These are phyloP conservation scores for Smallanthus sonchifolius DNA, from an alignment of 129 eudicot species.

Conservation along the genomic window DNA sequence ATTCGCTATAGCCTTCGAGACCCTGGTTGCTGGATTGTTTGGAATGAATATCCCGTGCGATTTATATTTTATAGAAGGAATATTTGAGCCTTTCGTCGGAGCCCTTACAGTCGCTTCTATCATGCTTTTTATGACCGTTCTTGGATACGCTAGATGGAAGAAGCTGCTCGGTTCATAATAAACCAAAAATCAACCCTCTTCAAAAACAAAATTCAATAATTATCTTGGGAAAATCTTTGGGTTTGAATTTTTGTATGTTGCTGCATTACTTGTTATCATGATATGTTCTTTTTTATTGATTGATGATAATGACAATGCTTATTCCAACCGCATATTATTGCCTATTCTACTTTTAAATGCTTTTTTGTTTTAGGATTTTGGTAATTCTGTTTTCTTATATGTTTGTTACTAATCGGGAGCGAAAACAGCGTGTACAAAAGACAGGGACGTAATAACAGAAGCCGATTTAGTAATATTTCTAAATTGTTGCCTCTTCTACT, in stretches of 20 bases:
- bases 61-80: constrained; percentile 31
- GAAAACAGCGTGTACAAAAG: too few relatives aligned
- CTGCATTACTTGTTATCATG: constrained; percentile 9
- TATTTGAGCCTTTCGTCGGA: constrained; percentile 50
- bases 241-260: constrained; percentile 16
- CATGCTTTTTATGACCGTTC: constrained; percentile 52
- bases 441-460: too few relatives aligned
- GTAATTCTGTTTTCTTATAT: not conserved
- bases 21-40: constrained; percentile 65
- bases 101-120: constrained; percentile 45
- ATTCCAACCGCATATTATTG: not conserved
- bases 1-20: constrained; percentile 80
- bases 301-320: constrained; percentile 13
- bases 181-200: not conserved
- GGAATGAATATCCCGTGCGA: constrained; percentile 85
- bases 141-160: constrained; percentile 95
- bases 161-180: constrained; percentile 82
- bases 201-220: not conserved
- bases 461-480: too few relatives aligned
- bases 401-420: not conserved
- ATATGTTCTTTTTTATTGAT: not conserved
- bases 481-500: too few relatives aligned
- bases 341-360: not conserved
- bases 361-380: not conserved
- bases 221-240: constrained; percentile 3